Percentiles rank a stretch among this genome's conserved stretches.
phyloP scores from a whole-genome alignment of 192 early-diverging fungal genomes.

The Coemansia sp. region DNA sequence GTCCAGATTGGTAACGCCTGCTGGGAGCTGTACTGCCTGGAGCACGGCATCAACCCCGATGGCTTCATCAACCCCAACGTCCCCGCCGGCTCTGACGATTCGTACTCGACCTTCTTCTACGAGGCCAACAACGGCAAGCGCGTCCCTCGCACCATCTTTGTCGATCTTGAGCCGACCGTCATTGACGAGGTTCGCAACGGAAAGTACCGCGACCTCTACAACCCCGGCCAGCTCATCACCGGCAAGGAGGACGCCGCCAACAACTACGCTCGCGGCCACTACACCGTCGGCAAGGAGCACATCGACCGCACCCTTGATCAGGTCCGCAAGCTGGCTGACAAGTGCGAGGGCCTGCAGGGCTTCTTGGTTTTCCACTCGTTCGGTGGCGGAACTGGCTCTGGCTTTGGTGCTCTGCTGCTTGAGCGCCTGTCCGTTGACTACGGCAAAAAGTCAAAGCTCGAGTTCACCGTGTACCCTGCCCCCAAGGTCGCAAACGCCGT shows the following conservation, averaged over 20 bases:
- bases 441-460: slow-evolving; percentile 99
- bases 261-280: slow-evolving; percentile 99
- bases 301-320: slow-evolving; percentile 96
- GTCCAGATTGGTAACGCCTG: slow-evolving; percentile 99
- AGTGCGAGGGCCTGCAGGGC: slow-evolving; percentile 98
- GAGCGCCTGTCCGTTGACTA: slow-evolving; percentile 99
- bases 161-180: slow-evolving; percentile 95
- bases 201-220: slow-evolving; percentile 93
- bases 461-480: slow-evolving; percentile 99
- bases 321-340: slow-evolving; percentile 97
- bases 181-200: slow-evolving; percentile 99
- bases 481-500: slow-evolving; percentile 97
- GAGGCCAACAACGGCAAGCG: slow-evolving; percentile 99
- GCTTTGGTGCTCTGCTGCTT: slow-evolving; percentile 96
- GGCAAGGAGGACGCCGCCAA: slow-evolving; percentile 99
- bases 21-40: slow-evolving; percentile 97
- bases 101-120: slow-evolving; percentile 99
- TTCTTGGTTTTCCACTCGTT: slow-evolving; percentile 99
- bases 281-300: slow-evolving; percentile 99
- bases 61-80: slow-evolving; percentile 59
- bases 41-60: slow-evolving; percentile 98
- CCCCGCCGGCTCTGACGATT: slow-evolving; percentile 67
- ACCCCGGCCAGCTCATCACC: slow-evolving; percentile 98
- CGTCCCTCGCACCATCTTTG: slow-evolving; percentile 99
- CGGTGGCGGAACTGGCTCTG: slow-evolving; percentile 99